phyloP scores from a whole-genome alignment of 2,329 filamentous ascomycete species.

The Aurifilum marmelostoma region DNA sequence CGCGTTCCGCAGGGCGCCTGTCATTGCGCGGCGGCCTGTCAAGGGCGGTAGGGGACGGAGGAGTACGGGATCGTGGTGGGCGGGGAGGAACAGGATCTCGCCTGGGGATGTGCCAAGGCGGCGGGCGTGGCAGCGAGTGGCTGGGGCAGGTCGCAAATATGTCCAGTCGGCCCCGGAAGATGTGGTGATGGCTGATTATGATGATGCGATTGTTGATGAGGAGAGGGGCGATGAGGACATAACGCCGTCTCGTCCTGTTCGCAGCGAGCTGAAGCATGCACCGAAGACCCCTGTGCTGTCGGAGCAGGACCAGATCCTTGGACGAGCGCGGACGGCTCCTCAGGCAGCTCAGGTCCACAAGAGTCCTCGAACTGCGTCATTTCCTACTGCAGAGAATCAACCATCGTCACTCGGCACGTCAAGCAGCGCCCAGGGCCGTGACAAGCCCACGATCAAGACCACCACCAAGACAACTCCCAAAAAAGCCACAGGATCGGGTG shows the following conservation, averaged over 20 bases:
- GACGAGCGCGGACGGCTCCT: background rate
- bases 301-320: background rate
- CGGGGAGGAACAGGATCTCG: background rate
- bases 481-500: background rate
- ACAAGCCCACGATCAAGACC: background rate
- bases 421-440: background rate
- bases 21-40: background rate
- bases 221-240: background rate
- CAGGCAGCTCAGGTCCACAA: background rate
- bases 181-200: background rate
- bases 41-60: constrained; percentile 7
- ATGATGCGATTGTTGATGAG: background rate
- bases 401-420: background rate
- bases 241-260: background rate
- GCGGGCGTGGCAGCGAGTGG: background rate
- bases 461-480: background rate
- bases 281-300: background rate
- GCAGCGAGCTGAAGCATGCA: background rate
- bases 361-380: background rate
- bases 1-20: background rate
- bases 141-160: too few species aligned
- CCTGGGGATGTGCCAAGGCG: background rate
- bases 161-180: background rate
- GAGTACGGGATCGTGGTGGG: constrained; percentile 7
- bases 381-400: background rate